A percentile compares a stretch with the other conserved stretches of the same genome.
phyloP scores from a whole-genome alignment of 1,284 basidiomycete species.

The Trichosporon coremiiforme region DNA sequence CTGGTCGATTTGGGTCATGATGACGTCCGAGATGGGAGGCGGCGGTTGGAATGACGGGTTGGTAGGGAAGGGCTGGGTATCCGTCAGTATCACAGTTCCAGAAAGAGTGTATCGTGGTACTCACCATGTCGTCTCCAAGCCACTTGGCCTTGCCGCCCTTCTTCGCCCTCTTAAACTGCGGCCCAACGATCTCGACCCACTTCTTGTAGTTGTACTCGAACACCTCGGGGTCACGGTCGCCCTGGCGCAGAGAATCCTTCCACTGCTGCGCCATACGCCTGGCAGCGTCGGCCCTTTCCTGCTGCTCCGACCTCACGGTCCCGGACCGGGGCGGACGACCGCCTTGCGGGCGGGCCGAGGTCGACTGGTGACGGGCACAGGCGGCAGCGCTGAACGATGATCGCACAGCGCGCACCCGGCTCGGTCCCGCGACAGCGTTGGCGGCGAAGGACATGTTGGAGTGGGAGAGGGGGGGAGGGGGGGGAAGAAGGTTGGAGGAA shows the following conservation, averaged over 20 bases:
- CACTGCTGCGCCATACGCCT: too few relatives aligned
- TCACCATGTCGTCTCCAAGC: constrained; percentile 50
- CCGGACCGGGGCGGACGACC: too few relatives aligned
- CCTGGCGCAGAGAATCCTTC: not conserved
- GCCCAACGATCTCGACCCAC: constrained; percentile 15
- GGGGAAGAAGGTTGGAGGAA: not conserved
- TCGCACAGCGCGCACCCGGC: not conserved
- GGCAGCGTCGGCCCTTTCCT: too few relatives aligned
- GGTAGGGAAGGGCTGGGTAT: constrained; percentile 47
- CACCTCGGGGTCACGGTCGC: not conserved
- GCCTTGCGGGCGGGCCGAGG: too few relatives aligned
- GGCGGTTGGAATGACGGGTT: constrained; percentile 56
- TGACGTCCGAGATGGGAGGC: constrained; percentile 51
- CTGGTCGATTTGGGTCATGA: constrained; percentile 43
- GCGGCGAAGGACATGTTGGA: constrained; percentile 23
- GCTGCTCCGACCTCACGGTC: too few relatives aligned
- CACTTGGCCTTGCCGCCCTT: constrained; percentile 48
- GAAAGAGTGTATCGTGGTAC: constrained; percentile 24
- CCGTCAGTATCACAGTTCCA: constrained; percentile 20
- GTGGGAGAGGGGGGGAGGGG: not conserved
- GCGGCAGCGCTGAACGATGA: not conserved
- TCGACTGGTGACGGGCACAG: not conserved
- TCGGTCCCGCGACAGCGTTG: constrained; percentile 35
- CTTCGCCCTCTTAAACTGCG: constrained; percentile 27
- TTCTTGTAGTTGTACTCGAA: not conserved